These are phyloP conservation scores for Austroboletus eburneus DNA, from an alignment of 768 basidiomycete genomes.

Conservation along the genomic window DNA sequence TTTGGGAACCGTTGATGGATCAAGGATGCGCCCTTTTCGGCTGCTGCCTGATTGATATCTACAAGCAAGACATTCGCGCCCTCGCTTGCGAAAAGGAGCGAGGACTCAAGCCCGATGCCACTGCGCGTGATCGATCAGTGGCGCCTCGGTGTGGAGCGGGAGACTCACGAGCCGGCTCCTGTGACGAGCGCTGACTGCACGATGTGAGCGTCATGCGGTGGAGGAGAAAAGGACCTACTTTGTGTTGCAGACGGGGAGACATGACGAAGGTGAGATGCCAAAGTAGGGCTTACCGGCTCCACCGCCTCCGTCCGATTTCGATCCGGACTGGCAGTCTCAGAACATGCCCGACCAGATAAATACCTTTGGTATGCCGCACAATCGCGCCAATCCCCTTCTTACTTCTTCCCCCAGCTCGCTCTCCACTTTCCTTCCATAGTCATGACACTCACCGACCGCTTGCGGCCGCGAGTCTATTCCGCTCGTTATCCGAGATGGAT, in stretches of 20 bases:
- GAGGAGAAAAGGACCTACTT: constrained; percentile 34
- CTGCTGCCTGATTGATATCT: constrained; percentile 80
- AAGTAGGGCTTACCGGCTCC: background rate
- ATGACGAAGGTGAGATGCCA: background rate
- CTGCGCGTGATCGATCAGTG: constrained; percentile 38
- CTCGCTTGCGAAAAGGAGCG: constrained; percentile 92
- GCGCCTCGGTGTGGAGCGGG: background rate
- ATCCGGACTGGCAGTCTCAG: constrained; percentile 18
- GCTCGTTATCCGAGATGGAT: constrained; percentile 51
- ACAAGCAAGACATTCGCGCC: constrained; percentile 88
- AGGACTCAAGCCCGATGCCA: constrained; percentile 94
- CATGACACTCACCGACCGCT: constrained; percentile 25
- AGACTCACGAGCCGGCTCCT: constrained; percentile 80
- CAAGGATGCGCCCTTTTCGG: constrained; percentile 58
- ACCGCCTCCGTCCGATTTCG: constrained; percentile 14
- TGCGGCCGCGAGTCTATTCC: constrained; percentile 37
- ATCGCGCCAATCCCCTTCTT: background rate
- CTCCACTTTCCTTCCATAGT: constrained; percentile 11
- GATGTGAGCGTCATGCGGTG: constrained; percentile 11
- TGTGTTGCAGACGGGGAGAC: background rate
- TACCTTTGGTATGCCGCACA: constrained; percentile 6
- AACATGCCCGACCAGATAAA: constrained; percentile 19
- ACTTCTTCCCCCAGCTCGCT: constrained; percentile 2
- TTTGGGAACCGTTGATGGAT: constrained; percentile 67
- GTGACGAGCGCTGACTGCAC: constrained; percentile 76